These are phyloP conservation scores for Colletotrichum limetticola DNA, from an alignment of 2,329 filamentous ascomycete species.

Conservation along the genomic window DNA sequence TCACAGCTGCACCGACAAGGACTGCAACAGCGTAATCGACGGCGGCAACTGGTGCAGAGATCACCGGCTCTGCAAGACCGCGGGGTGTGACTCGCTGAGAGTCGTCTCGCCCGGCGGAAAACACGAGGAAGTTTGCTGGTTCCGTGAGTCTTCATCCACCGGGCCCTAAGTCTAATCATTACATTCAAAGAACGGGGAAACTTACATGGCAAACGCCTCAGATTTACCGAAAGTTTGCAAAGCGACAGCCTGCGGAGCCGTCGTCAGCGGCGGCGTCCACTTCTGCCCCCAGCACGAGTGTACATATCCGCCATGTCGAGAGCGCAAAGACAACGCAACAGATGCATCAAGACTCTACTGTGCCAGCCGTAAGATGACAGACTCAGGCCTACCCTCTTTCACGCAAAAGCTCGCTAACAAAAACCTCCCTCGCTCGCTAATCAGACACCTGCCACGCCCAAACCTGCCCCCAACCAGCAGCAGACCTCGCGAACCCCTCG, in stretches of 20 bases:
- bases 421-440: neutral
- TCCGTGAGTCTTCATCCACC: slow-evolving; percentile 9
- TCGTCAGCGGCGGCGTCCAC: neutral
- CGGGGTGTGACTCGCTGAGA: slow-evolving; percentile 3
- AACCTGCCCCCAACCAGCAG: slow-evolving; percentile 22
- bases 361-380: slow-evolving; percentile 8
- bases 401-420: neutral
- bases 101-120: slow-evolving; percentile 7
- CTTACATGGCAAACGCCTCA: neutral
- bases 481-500: slow-evolving; percentile 17
- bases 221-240: slow-evolving; percentile 8
- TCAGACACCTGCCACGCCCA: slow-evolving; percentile 27
- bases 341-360: slow-evolving; percentile 23
- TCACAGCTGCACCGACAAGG: slow-evolving; percentile 32
- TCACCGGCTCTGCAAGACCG: slow-evolving; percentile 36
- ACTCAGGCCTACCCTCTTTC: neutral
- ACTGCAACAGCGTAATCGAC: slow-evolving; percentile 34
- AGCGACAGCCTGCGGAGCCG: neutral
- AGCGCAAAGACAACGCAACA: slow-evolving; percentile 9
- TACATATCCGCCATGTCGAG: slow-evolving; percentile 21
- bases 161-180: too few relatives aligned
- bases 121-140: slow-evolving; percentile 24
- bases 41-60: slow-evolving; percentile 35
- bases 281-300: slow-evolving; percentile 33
- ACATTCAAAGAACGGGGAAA: neutral